phyloP scores from a whole-genome alignment of 2,329 filamentous ascomycete genomes.

The Cordyceps tenuipes region DNA sequence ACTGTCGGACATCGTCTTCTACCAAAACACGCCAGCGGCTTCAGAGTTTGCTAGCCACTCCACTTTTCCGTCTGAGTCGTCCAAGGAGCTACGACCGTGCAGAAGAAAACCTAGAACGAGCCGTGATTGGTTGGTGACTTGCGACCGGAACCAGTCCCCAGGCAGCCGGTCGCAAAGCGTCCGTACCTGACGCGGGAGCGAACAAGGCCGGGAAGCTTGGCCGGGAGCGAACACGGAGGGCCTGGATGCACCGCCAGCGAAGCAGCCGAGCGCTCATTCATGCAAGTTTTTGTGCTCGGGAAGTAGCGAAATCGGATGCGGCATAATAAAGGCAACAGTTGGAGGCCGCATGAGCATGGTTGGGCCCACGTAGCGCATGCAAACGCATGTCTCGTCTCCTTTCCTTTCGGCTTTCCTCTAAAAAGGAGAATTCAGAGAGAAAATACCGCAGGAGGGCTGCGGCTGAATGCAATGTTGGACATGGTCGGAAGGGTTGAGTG shows the following conservation, averaged over 20 bases:
- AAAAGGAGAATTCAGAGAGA: not conserved
- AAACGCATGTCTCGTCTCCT: conserved; percentile 2
- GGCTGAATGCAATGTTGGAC: not conserved
- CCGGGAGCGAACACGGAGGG: not conserved
- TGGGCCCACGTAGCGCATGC: conserved; percentile 6
- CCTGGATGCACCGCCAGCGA: not conserved
- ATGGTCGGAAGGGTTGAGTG: not conserved
- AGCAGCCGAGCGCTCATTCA: not conserved
- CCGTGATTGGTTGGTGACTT: conserved; percentile 1
- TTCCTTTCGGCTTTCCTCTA: not conserved
- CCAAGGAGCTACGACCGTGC: not conserved
- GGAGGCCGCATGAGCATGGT: not conserved
- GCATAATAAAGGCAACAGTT: not conserved
- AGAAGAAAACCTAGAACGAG: not conserved
- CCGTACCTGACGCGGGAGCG: not conserved
- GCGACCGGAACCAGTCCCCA: not conserved
- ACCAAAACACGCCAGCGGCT: not conserved
- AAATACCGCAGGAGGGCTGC: not conserved
- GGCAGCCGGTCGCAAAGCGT: not conserved
- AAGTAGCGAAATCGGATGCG: not conserved
- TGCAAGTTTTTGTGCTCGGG: not conserved
- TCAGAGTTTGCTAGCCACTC: not conserved
- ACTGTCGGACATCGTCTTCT: not conserved
- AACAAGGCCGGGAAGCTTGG: not conserved
- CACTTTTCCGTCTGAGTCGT: conserved; percentile 5